Evolutionary conservation across 2,329 filamentous ascomycete species (phyloP).

Genomic region (Monosporascus sp.): DNA sequence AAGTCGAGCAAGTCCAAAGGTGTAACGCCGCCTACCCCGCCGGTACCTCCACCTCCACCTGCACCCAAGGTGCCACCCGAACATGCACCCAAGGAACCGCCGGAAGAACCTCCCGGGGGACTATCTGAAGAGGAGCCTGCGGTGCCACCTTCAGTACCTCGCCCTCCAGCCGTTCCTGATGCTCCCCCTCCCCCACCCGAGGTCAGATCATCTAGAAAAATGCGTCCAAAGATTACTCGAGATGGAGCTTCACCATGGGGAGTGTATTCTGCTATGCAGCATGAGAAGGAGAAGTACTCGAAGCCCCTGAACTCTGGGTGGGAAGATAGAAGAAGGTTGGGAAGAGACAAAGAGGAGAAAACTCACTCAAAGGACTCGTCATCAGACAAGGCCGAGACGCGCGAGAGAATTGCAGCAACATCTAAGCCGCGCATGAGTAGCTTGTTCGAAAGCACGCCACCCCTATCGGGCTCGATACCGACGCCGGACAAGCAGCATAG

Average conservation of each 20-base stretch:
- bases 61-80: slow-evolving; percentile 13
- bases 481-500: slow-evolving; percentile 58
- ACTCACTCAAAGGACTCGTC: slow-evolving; percentile 59
- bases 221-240: slow-evolving; percentile 70
- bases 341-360: slow-evolving; percentile 59
- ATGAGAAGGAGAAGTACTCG: slow-evolving; percentile 47
- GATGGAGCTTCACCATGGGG: slow-evolving; percentile 67
- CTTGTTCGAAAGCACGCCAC: slow-evolving; percentile 63
- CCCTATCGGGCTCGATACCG: slow-evolving; percentile 63
- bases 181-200: slow-evolving; percentile 47
- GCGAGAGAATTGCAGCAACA: slow-evolving; percentile 39
- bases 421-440: slow-evolving; percentile 54
- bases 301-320: slow-evolving; percentile 56
- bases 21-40: slow-evolving; percentile 26
- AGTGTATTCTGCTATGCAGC: slow-evolving; percentile 59
- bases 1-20: slow-evolving; percentile 30
- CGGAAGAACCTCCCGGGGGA: slow-evolving; percentile 20
- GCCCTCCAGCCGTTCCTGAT: slow-evolving; percentile 43
- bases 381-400: slow-evolving; percentile 53
- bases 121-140: too few species aligned
- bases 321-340: slow-evolving; percentile 54
- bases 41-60: slow-evolving; percentile 30
- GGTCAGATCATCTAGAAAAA: slow-evolving; percentile 61
- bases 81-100: not conserved
- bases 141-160: slow-evolving; percentile 29